These are phyloP conservation scores for Pleurotus salmoneostramineus DNA, from an alignment of 768 basidiomycete genomes.

Conservation along the genomic window DNA sequence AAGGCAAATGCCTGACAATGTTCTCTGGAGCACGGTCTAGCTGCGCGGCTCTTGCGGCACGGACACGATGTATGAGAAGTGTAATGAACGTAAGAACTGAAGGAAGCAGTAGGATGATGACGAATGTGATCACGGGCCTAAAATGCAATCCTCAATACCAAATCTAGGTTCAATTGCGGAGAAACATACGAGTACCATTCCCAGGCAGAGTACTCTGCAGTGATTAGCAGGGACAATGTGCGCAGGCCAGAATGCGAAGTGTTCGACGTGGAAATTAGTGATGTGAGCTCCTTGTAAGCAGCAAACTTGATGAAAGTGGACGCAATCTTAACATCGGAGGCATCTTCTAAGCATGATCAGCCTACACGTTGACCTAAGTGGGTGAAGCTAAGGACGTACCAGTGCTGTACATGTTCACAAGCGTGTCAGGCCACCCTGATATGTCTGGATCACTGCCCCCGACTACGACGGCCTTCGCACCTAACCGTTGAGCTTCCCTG, in stretches of 20 bases:
- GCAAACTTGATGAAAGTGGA: conserved; percentile 87
- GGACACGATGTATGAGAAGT: conserved; percentile 84
- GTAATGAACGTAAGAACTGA: conserved; percentile 87
- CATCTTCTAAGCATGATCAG: conserved; percentile 53
- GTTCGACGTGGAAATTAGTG: conserved; percentile 70
- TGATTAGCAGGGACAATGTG: conserved; percentile 74
- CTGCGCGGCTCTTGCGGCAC: conserved; percentile 76
- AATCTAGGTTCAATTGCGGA: conserved; percentile 4
- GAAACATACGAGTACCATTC: conserved; percentile 86
- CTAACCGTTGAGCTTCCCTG: conserved; percentile 63
- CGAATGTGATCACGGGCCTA: conserved; percentile 82
- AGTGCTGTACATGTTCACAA: conserved; percentile 92
- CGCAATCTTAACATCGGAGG: conserved; percentile 79
- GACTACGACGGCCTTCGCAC: conserved; percentile 88
- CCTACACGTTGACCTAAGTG: conserved; percentile 5
- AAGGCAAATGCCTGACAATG: conserved; percentile 74
- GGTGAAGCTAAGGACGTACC: conserved; percentile 39
- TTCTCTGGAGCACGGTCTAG: conserved; percentile 83
- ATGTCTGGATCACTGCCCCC: conserved; percentile 73
- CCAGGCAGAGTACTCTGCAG: conserved; percentile 78
- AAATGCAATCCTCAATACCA: conserved; percentile 10
- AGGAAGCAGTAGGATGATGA: conserved; percentile 86
- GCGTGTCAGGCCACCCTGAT: conserved; percentile 65
- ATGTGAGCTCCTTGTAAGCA: conserved; percentile 67
- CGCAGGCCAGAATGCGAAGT: conserved; percentile 75